Evolutionary conservation across 2,329 filamentous ascomycete genomes (phyloP), one percentile per base, ranked within the genome.

Genomic region (Arthrobotrys iridis): DNA sequence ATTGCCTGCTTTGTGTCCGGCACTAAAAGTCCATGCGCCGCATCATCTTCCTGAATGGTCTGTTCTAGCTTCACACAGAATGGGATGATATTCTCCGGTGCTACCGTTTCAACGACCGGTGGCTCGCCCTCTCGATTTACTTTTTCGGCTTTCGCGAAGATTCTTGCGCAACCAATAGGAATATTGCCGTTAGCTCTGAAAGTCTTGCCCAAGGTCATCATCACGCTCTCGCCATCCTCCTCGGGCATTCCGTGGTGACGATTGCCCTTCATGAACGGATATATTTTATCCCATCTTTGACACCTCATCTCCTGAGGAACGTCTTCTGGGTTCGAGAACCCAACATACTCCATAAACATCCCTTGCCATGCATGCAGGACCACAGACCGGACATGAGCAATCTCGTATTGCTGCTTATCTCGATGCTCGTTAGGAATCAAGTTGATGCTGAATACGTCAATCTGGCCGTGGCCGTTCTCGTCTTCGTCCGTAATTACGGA

Each of bases 251-350:
- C 71, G 18, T 75, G 57, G 41, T 68, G 58, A 5, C 48, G 55
- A 10, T 55, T 68, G 3, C 71, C 71, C 18, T 59, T 58, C 71
- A 75, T 75, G 26, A 68, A 68, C 5, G 71, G 71, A 30, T 75
- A 75, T 8, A 75, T 75, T 20, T 75, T 75, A 57, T 75, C 71
- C 71, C 71, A 75, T n/a, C 71, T 45, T 48, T 75, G 71, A 24
- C 71, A 75, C 8, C 71, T 50, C 57, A 68, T 62, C n/a, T 63
- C 26, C 24, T 75, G 63, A 0, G 71, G 71, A 4, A 75, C 58
- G 13, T 63, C 57, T 1, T 68, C 48, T 0, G 57, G 48, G 13
- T 48, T 62, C 4, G 55, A 28, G 15, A 50, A 75, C n/a, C 71
- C 71, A n/a, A 75, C 59, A 35, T 75, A 75, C 24, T 67, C 55